Percentiles rank a stretch among this genome's conserved stretches.
These are phyloP conservation scores for Yarrowia porcina DNA, from an alignment of 805 yeast genomes.

Conservation along the genomic window DNA sequence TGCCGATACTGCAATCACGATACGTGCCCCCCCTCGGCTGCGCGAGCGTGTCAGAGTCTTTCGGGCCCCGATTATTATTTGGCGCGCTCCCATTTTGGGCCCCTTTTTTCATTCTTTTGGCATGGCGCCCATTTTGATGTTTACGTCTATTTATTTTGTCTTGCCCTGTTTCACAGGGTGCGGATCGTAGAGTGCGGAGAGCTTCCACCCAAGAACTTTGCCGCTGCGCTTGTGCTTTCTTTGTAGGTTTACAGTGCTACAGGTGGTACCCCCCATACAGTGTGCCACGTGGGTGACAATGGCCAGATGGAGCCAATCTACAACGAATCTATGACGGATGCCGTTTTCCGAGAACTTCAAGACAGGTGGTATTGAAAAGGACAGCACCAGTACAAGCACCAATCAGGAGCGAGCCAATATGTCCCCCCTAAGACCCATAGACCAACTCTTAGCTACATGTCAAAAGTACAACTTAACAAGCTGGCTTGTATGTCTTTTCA, in stretches of 20 bases:
- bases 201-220: neutral
- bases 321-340: no score
- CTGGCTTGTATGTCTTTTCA: neutral
- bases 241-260: slow-evolving; percentile 3
- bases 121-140: neutral
- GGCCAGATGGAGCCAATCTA: neutral
- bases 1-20: neutral
- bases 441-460: neutral
- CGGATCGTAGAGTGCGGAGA: slow-evolving; percentile 13
- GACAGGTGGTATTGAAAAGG: neutral
- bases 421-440: neutral
- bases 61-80: neutral
- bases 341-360: neutral
- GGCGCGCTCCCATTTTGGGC: neutral
- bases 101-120: neutral
- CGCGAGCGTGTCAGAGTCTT: neutral
- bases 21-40: neutral
- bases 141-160: neutral
- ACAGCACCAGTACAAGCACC: neutral
- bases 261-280: neutral
- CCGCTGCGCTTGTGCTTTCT: neutral
- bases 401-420: no score
- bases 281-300: slow-evolving; percentile 2
- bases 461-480: neutral
- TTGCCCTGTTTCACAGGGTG: slow-evolving; percentile 10